Conservation (phyloP, 1,284 basidiomycete species). For the Mycena citricolor region DNA sequence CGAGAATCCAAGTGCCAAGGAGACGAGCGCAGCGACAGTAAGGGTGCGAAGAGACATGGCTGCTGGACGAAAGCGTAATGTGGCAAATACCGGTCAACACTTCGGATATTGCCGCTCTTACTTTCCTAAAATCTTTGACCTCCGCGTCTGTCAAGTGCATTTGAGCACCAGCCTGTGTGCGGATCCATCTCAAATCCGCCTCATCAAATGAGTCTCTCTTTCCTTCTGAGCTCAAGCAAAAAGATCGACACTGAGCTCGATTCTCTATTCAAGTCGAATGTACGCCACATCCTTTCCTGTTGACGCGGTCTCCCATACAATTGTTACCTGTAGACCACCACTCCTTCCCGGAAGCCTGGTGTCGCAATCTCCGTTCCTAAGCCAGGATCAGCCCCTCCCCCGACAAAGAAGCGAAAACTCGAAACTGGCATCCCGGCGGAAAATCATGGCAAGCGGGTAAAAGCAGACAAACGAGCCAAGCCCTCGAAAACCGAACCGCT, state of each 20-base stretch:
- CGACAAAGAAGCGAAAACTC: slow-evolving; percentile 36
- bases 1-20: slow-evolving; percentile 52
- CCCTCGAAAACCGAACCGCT: slow-evolving; percentile 20
- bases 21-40: slow-evolving; percentile 40
- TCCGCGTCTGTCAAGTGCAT: not conserved
- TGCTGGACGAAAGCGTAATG: slow-evolving; percentile 3
- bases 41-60: slow-evolving; percentile 23
- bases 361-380: slow-evolving; percentile 22
- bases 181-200: not conserved
- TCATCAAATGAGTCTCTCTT: slow-evolving; percentile 31
- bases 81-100: no score
- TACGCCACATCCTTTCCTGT: slow-evolving; percentile 20
- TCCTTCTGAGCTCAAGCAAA: slow-evolving; percentile 27
- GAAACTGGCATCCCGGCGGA: slow-evolving; percentile 6
- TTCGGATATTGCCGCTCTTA: not conserved
- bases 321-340: no score
- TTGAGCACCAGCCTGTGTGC: not conserved
- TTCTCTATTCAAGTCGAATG: slow-evolving; percentile 39
- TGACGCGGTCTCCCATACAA: no score
- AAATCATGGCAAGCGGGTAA: slow-evolving; percentile 21
- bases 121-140: not conserved
- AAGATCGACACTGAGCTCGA: slow-evolving; percentile 42
- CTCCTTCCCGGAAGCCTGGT: slow-evolving; percentile 17
- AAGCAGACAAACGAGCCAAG: slow-evolving; percentile 24
- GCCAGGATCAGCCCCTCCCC: slow-evolving; percentile 27